These are phyloP conservation scores for Stephanodiscus minutulus DNA, from an alignment of 108 stramenopile genomes.

Conservation along the genomic window DNA sequence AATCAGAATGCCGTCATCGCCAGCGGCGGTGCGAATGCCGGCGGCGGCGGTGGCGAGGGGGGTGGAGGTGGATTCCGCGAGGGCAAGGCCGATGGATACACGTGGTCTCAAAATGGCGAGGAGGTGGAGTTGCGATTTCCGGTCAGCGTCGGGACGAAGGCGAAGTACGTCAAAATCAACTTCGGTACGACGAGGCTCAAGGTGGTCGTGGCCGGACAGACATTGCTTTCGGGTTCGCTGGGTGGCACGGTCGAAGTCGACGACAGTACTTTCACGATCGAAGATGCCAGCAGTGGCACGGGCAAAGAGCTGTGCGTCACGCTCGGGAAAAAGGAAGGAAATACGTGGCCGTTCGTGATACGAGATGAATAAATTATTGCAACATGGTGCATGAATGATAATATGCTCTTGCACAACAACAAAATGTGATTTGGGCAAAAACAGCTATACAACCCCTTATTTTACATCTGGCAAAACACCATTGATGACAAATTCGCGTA, in stretches of 20 bases:
- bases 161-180: conserved; percentile 67
- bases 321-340: conserved; percentile 49
- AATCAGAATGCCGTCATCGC: conserved; percentile 22
- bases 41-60: conserved; percentile 6
- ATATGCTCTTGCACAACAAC: neutral
- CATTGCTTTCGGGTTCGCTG: conserved; percentile 45
- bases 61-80: conserved; percentile 18
- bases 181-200: conserved; percentile 57
- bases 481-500: conserved; percentile 36
- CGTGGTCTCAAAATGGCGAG: conserved; percentile 74
- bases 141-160: conserved; percentile 54
- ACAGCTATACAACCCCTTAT: neutral
- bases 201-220: conserved; percentile 59
- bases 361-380: neutral
- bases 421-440: too few relatives aligned
- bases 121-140: conserved; percentile 75
- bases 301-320: conserved; percentile 63
- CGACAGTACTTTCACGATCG: conserved; percentile 69
- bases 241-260: conserved; percentile 59
- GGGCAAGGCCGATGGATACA: conserved; percentile 51
- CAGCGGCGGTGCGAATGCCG: conserved; percentile 13
- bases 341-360: conserved; percentile 46
- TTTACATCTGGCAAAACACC: conserved; percentile 20
- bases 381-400: neutral
- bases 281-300: conserved; percentile 41